These are phyloP conservation scores for Penicillium sp. DNA, from an alignment of 2,329 filamentous ascomycete species.

Conservation along the genomic window DNA sequence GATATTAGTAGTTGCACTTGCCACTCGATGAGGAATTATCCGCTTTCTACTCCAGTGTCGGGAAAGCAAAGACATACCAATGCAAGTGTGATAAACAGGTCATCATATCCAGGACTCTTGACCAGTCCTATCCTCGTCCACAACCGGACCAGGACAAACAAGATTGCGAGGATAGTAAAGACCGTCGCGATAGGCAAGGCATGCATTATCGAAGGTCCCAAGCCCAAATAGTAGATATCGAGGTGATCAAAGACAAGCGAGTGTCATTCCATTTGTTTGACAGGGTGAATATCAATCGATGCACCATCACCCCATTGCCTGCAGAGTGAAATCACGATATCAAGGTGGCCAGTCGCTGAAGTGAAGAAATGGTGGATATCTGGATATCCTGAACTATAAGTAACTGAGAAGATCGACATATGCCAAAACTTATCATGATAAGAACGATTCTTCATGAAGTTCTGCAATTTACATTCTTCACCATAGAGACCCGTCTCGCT, in stretches of 20 bases:
- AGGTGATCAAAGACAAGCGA: neutral
- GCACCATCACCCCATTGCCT: neutral
- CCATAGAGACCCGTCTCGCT: neutral
- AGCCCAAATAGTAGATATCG: neutral
- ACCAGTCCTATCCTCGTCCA: constrained; percentile 23
- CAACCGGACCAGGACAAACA: constrained; percentile 23
- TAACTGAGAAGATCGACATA: no score
- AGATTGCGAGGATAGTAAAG: constrained; percentile 18
- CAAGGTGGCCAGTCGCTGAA: neutral
- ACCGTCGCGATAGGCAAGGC: constrained; percentile 18
- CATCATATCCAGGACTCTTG: constrained; percentile 26
- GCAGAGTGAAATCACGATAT: neutral
- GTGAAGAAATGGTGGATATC: neutral
- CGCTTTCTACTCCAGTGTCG: neutral
- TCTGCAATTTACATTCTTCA: neutral
- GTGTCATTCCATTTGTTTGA: constrained; percentile 1
- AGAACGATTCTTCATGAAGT: neutral
- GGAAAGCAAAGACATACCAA: constrained; percentile 12
- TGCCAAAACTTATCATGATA: neutral
- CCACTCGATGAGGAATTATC: neutral
- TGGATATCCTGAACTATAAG: no score
- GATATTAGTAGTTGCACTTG: neutral
- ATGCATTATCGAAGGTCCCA: constrained; percentile 16
- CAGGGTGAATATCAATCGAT: neutral
- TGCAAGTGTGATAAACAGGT: constrained; percentile 23